Percentiles rank a stretch among this genome's conserved stretches.
These are phyloP conservation scores for Fusarium tjaetaba DNA, from an alignment of 2,329 filamentous ascomycete genomes.

Conservation along the genomic window DNA sequence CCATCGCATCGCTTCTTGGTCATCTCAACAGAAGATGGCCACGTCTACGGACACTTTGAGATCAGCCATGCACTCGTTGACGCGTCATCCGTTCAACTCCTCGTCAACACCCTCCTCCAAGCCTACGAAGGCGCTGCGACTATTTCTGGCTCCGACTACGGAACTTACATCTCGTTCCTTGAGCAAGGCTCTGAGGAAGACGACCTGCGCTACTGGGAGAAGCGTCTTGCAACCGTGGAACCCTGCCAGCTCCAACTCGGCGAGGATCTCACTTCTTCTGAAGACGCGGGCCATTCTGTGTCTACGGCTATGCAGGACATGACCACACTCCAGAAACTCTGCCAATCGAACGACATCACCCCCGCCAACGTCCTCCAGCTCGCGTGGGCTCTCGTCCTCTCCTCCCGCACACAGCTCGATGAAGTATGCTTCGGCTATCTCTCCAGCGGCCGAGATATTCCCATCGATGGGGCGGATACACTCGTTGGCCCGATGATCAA, in stretches of 20 bases:
- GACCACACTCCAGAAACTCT: not conserved
- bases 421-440: not conserved
- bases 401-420: not conserved
- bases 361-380: not conserved
- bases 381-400: not conserved
- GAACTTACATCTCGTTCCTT: not conserved
- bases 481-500: not conserved
- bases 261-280: not conserved
- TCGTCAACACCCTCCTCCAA: not conserved
- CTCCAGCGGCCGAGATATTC: not conserved
- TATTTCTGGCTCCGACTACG: not conserved
- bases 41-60: not conserved
- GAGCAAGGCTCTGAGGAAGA: not conserved
- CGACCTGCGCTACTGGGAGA: not conserved
- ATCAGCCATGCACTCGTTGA: not conserved
- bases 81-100: not conserved
- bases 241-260: not conserved
- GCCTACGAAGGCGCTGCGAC: not conserved
- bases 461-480: not conserved
- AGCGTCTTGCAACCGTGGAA: accelerated
- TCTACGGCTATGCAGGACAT: not conserved
- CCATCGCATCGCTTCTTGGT: not conserved
- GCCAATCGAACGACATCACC: not conserved
- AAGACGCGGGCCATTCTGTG: not conserved
- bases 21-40: not conserved